Conservation (phyloP, 768 basidiomycete genomes). For the Mycena latifolia region DNA sequence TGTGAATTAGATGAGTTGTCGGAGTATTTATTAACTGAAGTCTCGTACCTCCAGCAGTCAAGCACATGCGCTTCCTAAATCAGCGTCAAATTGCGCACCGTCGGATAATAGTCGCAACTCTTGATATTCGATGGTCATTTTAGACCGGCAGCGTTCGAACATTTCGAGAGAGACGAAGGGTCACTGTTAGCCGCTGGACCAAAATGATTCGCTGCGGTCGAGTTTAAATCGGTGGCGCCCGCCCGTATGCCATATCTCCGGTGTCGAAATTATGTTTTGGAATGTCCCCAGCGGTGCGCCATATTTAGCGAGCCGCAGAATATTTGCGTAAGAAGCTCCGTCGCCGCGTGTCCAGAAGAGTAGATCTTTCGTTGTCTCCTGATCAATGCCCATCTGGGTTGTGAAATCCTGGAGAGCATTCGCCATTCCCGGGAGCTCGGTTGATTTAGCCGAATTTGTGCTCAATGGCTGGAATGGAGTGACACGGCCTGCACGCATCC, state of each 20-base stretch:
- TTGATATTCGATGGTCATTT: slow-evolving; percentile 7
- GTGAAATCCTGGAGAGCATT: background rate
- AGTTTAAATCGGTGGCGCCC: slow-evolving; percentile 27
- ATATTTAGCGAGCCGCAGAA: background rate
- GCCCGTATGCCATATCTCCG: slow-evolving; percentile 33
- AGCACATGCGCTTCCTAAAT: slow-evolving; percentile 40
- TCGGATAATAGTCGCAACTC: background rate
- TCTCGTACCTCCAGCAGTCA: slow-evolving; percentile 49
- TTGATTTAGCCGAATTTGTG: slow-evolving; percentile 35
- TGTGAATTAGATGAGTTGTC: background rate
- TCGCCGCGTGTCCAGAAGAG: slow-evolving; percentile 10
- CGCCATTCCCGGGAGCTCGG: background rate
- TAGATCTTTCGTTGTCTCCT: background rate
- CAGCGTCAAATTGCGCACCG: background rate
- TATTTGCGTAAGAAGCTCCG: background rate
- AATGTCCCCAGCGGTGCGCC: background rate
- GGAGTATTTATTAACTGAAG: background rate
- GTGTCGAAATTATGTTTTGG: slow-evolving; percentile 9
- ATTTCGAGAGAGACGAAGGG: slow-evolving; percentile 31
- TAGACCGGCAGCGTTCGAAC: slow-evolving; percentile 8
- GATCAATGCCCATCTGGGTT: slow-evolving; percentile 5
- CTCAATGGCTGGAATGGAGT: slow-evolving; percentile 1
- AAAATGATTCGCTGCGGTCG: background rate
- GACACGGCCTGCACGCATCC: background rate
- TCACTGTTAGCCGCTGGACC: background rate